Base-by-base conservation (phyloP, 2,329 filamentous ascomycete genomes). In the Fusarium nematophilum region DNA sequence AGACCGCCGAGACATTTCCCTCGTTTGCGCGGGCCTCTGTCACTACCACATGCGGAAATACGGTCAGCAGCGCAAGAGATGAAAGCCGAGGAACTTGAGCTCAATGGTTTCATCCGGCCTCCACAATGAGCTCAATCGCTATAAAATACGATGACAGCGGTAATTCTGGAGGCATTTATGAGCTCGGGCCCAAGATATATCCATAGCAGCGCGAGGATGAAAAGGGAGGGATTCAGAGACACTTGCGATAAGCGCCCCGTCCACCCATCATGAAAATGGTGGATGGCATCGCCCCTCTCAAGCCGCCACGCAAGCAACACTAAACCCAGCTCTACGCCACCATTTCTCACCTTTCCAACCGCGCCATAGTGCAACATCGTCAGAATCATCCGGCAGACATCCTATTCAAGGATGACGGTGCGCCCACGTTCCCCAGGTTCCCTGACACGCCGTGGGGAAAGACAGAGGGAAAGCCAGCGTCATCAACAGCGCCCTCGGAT, bases 231-330 rank as follows among this genome's bases (percentile, higher is more conserved):
- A 49, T 25, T 43, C 30, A n/a, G 30, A 52, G 9, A 26, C 51
- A 36, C 26, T 21, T 38, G 40, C 44, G 17, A 47, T 44, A 45
- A 34, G 42, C 26, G 40, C 43, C 38, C n/a, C 30, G 21, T 59
- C 55, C 60, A 43, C 64, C 48, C 40, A 36, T 64, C 56, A 51
- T 61, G 50, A 48, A 29, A 52, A 53, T 54, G 43, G 54, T 53
- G 55, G 55, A 65, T 64, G 49, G 58, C 62, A 68, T 68, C 61
- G 57, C 67, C 69, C 68, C 71, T 58, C 56, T 23, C 11, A 40
- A 47, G 36, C 59, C 65, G 68, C 70, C 70, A 72, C 69, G 59
- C 68, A 72, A 68, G 64, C 65, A 64, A 49, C 64, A 66, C 70
- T 66, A 66, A 64, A 57, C 49, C 64, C 62, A 65, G 45, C 49